These are phyloP conservation scores for Saturnispora sanitii DNA, from an alignment of 805 yeast species.

Conservation along the genomic window DNA sequence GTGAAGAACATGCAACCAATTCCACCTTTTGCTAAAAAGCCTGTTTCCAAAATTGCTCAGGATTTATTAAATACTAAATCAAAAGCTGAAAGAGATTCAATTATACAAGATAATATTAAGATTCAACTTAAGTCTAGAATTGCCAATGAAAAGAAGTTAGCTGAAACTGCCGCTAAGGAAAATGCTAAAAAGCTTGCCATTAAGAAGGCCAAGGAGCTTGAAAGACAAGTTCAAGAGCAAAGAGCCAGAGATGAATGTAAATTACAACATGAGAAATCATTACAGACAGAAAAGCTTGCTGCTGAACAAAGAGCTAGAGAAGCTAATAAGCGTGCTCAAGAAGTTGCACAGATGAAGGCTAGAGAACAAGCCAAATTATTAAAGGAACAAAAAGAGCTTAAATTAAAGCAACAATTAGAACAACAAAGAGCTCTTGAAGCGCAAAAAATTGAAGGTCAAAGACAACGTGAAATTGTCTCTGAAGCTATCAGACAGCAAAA, in stretches of 20 bases:
- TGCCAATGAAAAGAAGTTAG: slow-evolving; percentile 3
- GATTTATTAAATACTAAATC: slow-evolving; percentile 2
- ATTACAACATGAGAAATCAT: slow-evolving; percentile 4
- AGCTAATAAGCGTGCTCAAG: neutral
- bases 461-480: neutral
- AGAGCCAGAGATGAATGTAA: slow-evolving; percentile 5
- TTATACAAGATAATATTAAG: slow-evolving; percentile 3
- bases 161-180: neutral
- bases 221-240: slow-evolving; percentile 5
- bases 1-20: neutral
- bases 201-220: slow-evolving; percentile 3
- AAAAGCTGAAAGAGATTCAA: slow-evolving; percentile 1
- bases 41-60: neutral
- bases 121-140: slow-evolving; percentile 2
- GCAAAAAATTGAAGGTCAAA: neutral
- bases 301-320: slow-evolving; percentile 3
- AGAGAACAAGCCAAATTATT: neutral
- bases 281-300: neutral
- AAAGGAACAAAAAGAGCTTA: neutral
- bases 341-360: neutral
- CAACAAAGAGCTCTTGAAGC: neutral
- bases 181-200: slow-evolving; percentile 1
- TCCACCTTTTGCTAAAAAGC: neutral
- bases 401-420: neutral
- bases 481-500: neutral